Percentiles rank a stretch among this genome's conserved stretches.
Evolutionary conservation across 352 stramenopile species (phyloP).

Genomic region (Globisporangium irregulare): DNA sequence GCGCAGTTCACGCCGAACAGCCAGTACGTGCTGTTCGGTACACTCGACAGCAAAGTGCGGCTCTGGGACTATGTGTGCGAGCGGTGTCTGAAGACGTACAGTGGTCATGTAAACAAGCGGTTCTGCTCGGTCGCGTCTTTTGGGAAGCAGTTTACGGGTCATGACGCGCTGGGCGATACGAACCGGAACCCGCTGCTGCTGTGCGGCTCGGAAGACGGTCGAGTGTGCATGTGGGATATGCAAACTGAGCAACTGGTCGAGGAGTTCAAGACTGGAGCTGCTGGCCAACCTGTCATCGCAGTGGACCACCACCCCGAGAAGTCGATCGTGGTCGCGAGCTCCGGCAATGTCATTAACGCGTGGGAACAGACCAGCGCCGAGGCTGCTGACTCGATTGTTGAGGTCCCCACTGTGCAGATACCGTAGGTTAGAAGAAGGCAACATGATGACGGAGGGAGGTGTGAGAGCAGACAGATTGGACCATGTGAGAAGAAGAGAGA

Average conservation of each 20-base stretch:
- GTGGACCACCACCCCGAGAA: constrained; percentile 73
- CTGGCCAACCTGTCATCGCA: constrained; percentile 83
- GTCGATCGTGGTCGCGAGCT: constrained; percentile 68
- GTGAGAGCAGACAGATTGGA: background rate
- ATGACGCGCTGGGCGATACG: background rate
- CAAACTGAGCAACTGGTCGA: constrained; percentile 63
- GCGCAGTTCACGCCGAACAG: constrained; percentile 94
- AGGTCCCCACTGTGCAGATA: background rate
- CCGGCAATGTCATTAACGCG: constrained; percentile 65
- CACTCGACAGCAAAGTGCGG: constrained; percentile 88
- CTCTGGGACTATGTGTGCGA: constrained; percentile 87
- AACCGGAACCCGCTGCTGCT: constrained; percentile 50
- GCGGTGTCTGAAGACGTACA: constrained; percentile 65
- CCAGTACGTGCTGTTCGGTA: constrained; percentile 90
- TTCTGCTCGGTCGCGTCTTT: constrained; percentile 90
- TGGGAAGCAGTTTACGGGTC: background rate
- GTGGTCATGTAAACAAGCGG: constrained; percentile 71
- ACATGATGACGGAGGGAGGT: constrained; percentile 7
- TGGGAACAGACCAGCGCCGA: constrained; percentile 28
- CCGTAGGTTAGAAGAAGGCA: constrained; percentile 19
- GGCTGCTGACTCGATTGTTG: background rate
- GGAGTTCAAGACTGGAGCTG: constrained; percentile 21
- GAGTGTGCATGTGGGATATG: constrained; percentile 92
- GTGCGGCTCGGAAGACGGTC: constrained; percentile 91
- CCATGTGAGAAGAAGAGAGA: background rate